Evolutionary conservation across 148 eudicot species (phyloP), one percentile per base, ranked within the genome.

Genomic region (Fallopia convolvulus): DNA sequence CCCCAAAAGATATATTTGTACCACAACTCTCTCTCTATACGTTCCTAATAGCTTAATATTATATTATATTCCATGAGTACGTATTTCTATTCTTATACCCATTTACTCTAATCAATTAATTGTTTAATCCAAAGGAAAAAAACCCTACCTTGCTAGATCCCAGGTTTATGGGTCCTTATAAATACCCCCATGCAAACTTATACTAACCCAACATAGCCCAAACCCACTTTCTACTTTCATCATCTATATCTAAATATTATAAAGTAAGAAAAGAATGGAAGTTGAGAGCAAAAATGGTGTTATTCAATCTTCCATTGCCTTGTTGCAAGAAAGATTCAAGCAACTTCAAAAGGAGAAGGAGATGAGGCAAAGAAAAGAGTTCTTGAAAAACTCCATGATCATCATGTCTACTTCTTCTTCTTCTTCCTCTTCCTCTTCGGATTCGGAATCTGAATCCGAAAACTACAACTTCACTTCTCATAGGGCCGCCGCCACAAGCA

Each of bases 321-420:
- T 89, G 74, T 63, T 89, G 75, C 92, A 87, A 78, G 88, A 89
- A 83, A 84, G 90, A 79, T 89, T 89, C 72, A 82, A 77, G 70
- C 86, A 86, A 32, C 70, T 89, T 80, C 76, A 86, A 71, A 89
- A 66, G 32, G 83, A 81, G 79, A 85, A 84, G 26, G 87, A 87
- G 78, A 77, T 81, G 85, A 89, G 92, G 78, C 78, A 87, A 78
- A 83, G 81, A 74, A 82, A 58, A 75, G 86, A 87, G 72, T 75
- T 88, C 5, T 1, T 84, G 36, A 81, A 80, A 70, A 39, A 20
- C 39, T 79, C 33, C 73, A 77, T 73, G 77, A 47, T 10, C 61
- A 41, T 50, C 1, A 30, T 13, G 3, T 42, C 75, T 21, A 8
- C 48, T 8, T 17, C 72, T 14, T 36, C 47, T 40, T 36, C 74